Percentiles rank a stretch among this genome's conserved stretches.
These are phyloP conservation scores for Lipomyces anomalus DNA, from an alignment of 805 yeast species.

Conservation along the genomic window DNA sequence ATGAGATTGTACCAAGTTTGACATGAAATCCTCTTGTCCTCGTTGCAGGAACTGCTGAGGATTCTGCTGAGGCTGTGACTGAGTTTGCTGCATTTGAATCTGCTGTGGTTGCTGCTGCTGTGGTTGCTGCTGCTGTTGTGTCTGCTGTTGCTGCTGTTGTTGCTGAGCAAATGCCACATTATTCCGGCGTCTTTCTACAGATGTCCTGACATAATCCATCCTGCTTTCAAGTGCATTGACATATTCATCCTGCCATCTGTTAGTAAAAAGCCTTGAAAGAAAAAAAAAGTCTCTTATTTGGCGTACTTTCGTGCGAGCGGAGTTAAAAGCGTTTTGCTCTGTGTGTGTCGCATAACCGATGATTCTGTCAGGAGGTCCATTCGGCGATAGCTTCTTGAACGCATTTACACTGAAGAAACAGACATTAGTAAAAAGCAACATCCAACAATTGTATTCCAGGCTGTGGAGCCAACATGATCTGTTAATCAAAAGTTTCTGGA, in stretches of 20 bases:
- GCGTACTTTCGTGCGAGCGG: slow-evolving; percentile 15
- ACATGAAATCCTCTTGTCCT: slow-evolving; percentile 9
- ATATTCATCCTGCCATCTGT: slow-evolving; percentile 17
- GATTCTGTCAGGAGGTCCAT: slow-evolving; percentile 16
- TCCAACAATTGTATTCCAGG: neutral
- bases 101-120: slow-evolving; percentile 13
- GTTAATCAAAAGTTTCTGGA: neutral
- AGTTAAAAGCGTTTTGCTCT: slow-evolving; percentile 19
- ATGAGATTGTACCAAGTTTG: neutral
- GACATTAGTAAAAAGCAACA: neutral
- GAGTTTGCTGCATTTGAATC: slow-evolving; percentile 12
- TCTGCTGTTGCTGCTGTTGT: neutral
- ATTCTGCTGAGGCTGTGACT: slow-evolving; percentile 1
- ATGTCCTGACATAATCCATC: slow-evolving; percentile 18
- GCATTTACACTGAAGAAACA: slow-evolving; percentile 7
- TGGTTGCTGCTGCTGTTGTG: slow-evolving; percentile 10
- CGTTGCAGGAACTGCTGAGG: slow-evolving; percentile 3
- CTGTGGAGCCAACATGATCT: neutral
- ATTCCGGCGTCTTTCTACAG: slow-evolving; percentile 5
- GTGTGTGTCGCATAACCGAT: slow-evolving; percentile 13
- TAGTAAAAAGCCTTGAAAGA: neutral
- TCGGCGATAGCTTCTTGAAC: slow-evolving; percentile 13
- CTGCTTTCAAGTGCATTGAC: slow-evolving; percentile 9
- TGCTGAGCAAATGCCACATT: slow-evolving; percentile 1
- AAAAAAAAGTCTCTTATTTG: neutral